Evolutionary conservation across 768 basidiomycete genomes (phyloP).

Genomic region (Grammothele lineata): DNA sequence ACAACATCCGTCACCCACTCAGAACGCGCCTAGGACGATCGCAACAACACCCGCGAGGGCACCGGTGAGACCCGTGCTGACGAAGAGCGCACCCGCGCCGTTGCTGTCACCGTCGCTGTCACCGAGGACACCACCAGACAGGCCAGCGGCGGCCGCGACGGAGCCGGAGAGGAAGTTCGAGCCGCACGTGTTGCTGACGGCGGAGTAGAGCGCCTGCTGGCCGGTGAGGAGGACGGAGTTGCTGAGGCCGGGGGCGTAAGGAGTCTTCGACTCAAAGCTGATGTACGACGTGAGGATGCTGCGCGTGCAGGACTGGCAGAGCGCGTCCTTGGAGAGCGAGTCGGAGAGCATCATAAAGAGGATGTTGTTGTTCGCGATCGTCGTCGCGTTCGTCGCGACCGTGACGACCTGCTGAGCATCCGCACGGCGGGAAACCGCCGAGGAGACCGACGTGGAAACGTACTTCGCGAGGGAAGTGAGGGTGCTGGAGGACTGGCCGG

Average conservation of each 20-base stretch:
- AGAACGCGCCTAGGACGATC: slow-evolving; percentile 28
- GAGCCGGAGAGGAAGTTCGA: slow-evolving; percentile 61
- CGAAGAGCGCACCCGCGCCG: slow-evolving; percentile 26
- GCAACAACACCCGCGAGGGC: slow-evolving; percentile 32
- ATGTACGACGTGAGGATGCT: slow-evolving; percentile 74
- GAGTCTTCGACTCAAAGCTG: slow-evolving; percentile 61
- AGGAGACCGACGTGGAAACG: slow-evolving; percentile 21
- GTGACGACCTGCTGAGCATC: slow-evolving; percentile 30
- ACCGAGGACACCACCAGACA: slow-evolving; percentile 34
- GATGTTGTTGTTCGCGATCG: slow-evolving; percentile 57
- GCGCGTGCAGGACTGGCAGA: slow-evolving; percentile 84
- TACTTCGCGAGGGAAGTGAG: slow-evolving; percentile 19
- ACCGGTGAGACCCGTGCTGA: slow-evolving; percentile 26
- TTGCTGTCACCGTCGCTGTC: slow-evolving; percentile 21
- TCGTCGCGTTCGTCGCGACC: slow-evolving; percentile 48
- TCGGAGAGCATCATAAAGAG: slow-evolving; percentile 77
- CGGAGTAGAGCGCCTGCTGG: slow-evolving; percentile 64
- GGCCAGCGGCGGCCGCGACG: slow-evolving; percentile 64
- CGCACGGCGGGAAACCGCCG: slow-evolving; percentile 17
- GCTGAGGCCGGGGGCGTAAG: slow-evolving; percentile 72
- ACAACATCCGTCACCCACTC: slow-evolving; percentile 2
- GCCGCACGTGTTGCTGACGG: slow-evolving; percentile 63
- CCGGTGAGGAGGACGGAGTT: slow-evolving; percentile 60
- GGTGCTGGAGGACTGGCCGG: slow-evolving; percentile 9
- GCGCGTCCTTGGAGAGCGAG: slow-evolving; percentile 37